Conservation (phyloP, 768 basidiomycete genomes). For the Kwoniella heveanensis region DNA sequence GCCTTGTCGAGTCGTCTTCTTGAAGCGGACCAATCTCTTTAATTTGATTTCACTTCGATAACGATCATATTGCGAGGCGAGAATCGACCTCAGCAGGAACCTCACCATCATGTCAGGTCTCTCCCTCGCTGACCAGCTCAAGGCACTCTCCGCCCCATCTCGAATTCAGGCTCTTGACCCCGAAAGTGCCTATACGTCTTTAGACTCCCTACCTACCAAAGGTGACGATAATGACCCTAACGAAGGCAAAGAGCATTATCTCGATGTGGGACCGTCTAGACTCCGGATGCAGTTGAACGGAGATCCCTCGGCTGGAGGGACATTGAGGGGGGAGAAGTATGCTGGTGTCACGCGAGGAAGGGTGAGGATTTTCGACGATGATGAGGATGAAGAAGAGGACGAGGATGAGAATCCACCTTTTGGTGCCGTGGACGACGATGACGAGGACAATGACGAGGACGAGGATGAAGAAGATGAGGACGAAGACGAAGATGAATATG, state of each 20-base stretch:
- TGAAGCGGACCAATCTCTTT: no score
- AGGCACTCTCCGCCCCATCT: constrained; percentile 71
- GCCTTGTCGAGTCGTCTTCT: no score
- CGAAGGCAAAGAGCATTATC: constrained; percentile 71
- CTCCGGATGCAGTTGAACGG: constrained; percentile 61
- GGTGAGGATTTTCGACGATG: constrained; percentile 24
- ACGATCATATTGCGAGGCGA: no score
- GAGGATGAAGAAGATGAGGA: constrained; percentile 23
- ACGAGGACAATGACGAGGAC: constrained; percentile 58
- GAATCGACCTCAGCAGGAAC: no score
- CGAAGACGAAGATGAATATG: constrained; percentile 42
- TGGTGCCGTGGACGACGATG: constrained; percentile 61
- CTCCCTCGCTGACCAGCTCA: constrained; percentile 69
- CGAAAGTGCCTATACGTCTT: constrained; percentile 65
- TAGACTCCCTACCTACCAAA: constrained; percentile 54
- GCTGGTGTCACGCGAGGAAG: constrained; percentile 21
- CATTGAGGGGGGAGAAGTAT: constrained; percentile 25
- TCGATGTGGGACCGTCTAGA: constrained; percentile 79
- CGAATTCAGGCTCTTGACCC: constrained; percentile 70
- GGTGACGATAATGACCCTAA: constrained; percentile 45
- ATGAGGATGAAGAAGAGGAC: constrained; percentile 32
- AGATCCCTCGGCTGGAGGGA: constrained; percentile 61
- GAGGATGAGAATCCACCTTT: constrained; percentile 73
- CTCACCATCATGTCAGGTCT: constrained; percentile 33
- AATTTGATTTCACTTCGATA: no score